Base-by-base conservation (phyloP, 2,329 filamentous ascomycete genomes). In the Epichloe typhina region DNA sequence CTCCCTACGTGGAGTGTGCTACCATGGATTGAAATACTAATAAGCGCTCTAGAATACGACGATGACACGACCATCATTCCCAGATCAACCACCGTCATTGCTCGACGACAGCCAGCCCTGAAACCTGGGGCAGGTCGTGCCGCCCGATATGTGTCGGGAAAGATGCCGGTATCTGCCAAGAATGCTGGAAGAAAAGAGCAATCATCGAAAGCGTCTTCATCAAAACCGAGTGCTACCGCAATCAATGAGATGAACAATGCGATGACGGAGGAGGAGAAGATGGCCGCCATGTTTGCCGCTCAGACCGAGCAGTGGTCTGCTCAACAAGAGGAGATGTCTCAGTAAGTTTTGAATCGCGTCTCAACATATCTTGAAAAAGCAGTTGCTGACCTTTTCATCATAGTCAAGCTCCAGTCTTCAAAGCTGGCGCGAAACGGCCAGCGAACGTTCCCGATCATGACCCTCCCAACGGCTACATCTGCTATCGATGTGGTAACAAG, bases 51-150 rank as follows among this genome's bases (percentile, higher is more conserved):
- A 95, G 93, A 94, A 70, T 97, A 97, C 64, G 88, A 95, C 60
- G 93, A 98, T 72, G 93, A 98, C 65, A 97, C 93, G 0, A 88
- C 86, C n/a, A 90, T 96, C 59, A 95, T 98, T 49, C 88, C 91
- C 43, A 86, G 93, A 60, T 95, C 93, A 17, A 96, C 90, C 2
- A 94, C 89, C 0, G 89, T 98, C 52, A 84, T 96, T 58, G 93
- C 90, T 40, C 83, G 88, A 53, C 83, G 93, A 54, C 76, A 93
- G 55, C 93, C 93, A 3, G 87, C 93, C 6, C 74, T 80, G 49
- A 88, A 90, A 62, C 84, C 84, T 46, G 93, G 93, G 33, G 88
- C 89, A 56, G 94, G 93, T 49, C 82, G 88, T 57, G 94, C 93
- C 51, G 89, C 91, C 55, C 82, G 93, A 64, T 98, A 98, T 75